Evolutionary conservation across 2,329 filamentous ascomycete species (phyloP).

Genomic region (Aspergillus proliferans): DNA sequence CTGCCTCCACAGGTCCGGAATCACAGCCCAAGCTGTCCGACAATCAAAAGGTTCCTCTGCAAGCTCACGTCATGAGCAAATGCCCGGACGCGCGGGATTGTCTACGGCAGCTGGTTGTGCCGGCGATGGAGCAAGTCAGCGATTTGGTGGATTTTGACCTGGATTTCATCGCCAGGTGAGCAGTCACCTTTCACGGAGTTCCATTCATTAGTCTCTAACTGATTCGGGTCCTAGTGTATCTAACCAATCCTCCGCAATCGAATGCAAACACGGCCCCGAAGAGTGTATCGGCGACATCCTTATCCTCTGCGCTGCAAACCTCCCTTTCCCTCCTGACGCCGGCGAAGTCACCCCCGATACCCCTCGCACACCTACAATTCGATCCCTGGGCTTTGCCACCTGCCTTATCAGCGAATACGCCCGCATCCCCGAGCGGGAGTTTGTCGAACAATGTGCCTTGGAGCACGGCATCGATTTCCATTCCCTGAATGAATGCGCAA

Average conservation of each 20-base stretch:
- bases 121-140: slow-evolving; percentile 73
- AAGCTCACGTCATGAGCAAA: slow-evolving; percentile 96
- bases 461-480: slow-evolving; percentile 85
- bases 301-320: slow-evolving; percentile 77
- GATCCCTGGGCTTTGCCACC: slow-evolving; percentile 86
- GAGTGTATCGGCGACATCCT: slow-evolving; percentile 95
- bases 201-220: background rate
- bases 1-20: background rate
- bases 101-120: slow-evolving; percentile 71
- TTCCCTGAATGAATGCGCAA: slow-evolving; percentile 73
- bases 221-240: slow-evolving; percentile 42
- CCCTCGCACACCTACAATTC: slow-evolving; percentile 66
- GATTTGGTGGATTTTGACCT: slow-evolving; percentile 87
- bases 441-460: slow-evolving; percentile 80
- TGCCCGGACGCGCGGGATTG: slow-evolving; percentile 88
- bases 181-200: slow-evolving; percentile 4
- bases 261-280: slow-evolving; percentile 79
- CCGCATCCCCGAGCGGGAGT: slow-evolving; percentile 68
- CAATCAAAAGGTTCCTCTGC: slow-evolving; percentile 59
- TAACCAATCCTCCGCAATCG: slow-evolving; percentile 72
- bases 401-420: slow-evolving; percentile 73
- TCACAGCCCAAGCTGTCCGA: background rate
- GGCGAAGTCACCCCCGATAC: slow-evolving; percentile 37
- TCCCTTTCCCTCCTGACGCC: slow-evolving; percentile 40
- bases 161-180: slow-evolving; percentile 78